Conservation (phyloP, 306 rosid genomes). For the Sicyos baderoa region DNA sequence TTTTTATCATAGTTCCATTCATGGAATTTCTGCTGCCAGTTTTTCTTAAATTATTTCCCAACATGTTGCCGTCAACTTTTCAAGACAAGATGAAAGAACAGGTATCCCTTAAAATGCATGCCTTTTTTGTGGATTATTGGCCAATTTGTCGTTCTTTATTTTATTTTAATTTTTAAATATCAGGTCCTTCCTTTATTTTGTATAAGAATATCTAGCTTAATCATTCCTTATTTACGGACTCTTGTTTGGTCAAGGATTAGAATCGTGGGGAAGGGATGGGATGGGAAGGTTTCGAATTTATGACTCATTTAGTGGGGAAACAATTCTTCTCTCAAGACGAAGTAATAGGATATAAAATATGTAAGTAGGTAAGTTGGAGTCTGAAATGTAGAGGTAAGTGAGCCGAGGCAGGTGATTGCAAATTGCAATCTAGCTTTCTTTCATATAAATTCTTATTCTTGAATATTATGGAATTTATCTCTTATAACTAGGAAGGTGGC, state of each 20-base stretch:
- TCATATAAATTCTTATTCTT: background rate
- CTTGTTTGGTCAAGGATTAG: background rate
- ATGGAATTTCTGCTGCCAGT: slow-evolving; percentile 88
- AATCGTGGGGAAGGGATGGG: background rate
- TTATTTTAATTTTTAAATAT: background rate
- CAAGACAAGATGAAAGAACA: slow-evolving; percentile 94
- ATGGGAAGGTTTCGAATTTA: background rate
- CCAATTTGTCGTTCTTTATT: background rate
- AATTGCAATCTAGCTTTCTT: background rate
- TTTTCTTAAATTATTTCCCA: slow-evolving; percentile 78
- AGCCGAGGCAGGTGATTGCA: background rate
- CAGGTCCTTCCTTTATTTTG: background rate
- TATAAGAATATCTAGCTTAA: background rate
- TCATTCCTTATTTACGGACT: background rate
- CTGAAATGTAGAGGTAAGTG: background rate
- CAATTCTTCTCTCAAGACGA: background rate
- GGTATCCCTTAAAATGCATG: slow-evolving; percentile 32
- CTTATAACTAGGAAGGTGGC: background rate
- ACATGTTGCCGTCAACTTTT: slow-evolving; percentile 92
- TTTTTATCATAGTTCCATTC: slow-evolving; percentile 80
- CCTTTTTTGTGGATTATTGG: background rate
- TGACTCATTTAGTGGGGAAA: background rate
- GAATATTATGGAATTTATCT: background rate
- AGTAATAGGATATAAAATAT: background rate
- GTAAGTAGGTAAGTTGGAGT: background rate